phyloP scores from a whole-genome alignment of 495 filamentous ascomycete genomes.

The Hypoxylon fragiforme region DNA sequence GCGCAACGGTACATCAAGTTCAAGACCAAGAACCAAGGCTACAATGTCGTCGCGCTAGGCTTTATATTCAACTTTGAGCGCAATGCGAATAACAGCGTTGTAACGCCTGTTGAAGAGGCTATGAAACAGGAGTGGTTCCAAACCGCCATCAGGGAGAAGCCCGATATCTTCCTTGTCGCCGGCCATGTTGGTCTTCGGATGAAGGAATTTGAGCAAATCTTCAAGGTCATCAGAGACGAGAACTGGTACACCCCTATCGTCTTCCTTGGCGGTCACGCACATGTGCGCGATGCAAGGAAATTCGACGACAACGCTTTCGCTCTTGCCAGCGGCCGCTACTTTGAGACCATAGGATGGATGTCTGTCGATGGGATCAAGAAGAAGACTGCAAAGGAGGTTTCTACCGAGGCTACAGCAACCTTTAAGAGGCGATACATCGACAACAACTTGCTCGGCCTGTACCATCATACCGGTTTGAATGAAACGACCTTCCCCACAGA shows the following conservation, averaged over 20 bases:
- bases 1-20: conserved; percentile 85
- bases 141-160: conserved; percentile 76
- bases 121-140: conserved; percentile 90
- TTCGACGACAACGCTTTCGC: conserved; percentile 83
- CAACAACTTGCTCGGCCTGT: conserved; percentile 85
- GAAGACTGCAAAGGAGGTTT: conserved; percentile 25
- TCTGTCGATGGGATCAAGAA: conserved; percentile 73
- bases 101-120: conserved; percentile 75
- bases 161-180: conserved; percentile 85
- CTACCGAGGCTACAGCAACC: conserved; percentile 43
- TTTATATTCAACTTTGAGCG: conserved; percentile 92
- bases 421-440: conserved; percentile 90
- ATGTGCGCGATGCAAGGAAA: conserved; percentile 81
- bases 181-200: conserved; percentile 86
- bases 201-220: conserved; percentile 74
- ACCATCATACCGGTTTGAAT: conserved; percentile 78
- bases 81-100: conserved; percentile 85
- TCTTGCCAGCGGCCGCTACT: conserved; percentile 89
- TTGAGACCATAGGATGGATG: conserved; percentile 97
- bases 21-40: conserved; percentile 81
- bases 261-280: conserved; percentile 91
- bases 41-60: conserved; percentile 84
- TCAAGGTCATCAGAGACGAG: conserved; percentile 72
- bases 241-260: conserved; percentile 84
- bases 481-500: conserved; percentile 73